A percentile compares a stretch with the other conserved stretches of the same genome.
phyloP scores from a whole-genome alignment of 441 rosid genomes.

The Sinapis alba region DNA sequence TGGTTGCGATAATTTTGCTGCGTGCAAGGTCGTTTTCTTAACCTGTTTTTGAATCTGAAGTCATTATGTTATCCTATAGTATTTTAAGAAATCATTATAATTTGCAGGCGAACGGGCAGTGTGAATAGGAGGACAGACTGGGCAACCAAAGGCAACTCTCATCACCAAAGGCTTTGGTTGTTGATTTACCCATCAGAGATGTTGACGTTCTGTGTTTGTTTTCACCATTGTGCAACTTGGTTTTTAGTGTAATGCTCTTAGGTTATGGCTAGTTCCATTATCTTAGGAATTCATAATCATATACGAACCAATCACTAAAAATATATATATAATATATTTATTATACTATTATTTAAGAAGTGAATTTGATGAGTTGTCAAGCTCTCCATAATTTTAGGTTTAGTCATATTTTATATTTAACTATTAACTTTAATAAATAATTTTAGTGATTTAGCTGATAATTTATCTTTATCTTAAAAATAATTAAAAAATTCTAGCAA shows the following conservation, averaged over 20 bases:
- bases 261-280: neutral
- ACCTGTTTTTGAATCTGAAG: neutral
- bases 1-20: conserved; percentile 50
- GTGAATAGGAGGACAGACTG: conserved; percentile 14
- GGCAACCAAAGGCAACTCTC: neutral
- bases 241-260: neutral
- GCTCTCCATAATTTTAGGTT: no score
- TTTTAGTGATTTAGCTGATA: no score
- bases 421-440: no score
- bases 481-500: no score
- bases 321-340: neutral
- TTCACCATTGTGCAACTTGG: neutral
- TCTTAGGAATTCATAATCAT: neutral
- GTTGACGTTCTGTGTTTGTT: neutral
- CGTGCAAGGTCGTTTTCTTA: conserved; percentile 43
- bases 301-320: neutral
- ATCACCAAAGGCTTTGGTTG: neutral
- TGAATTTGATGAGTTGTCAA: no score
- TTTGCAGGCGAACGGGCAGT: conserved; percentile 22
- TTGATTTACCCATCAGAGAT: neutral
- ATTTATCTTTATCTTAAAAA: no score
- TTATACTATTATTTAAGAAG: no score
- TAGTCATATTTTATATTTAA: no score
- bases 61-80: neutral
- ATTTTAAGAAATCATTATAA: no score